These are phyloP conservation scores for Eudorina sp. DNA, from an alignment of 139 green algal species.

Conservation along the genomic window DNA sequence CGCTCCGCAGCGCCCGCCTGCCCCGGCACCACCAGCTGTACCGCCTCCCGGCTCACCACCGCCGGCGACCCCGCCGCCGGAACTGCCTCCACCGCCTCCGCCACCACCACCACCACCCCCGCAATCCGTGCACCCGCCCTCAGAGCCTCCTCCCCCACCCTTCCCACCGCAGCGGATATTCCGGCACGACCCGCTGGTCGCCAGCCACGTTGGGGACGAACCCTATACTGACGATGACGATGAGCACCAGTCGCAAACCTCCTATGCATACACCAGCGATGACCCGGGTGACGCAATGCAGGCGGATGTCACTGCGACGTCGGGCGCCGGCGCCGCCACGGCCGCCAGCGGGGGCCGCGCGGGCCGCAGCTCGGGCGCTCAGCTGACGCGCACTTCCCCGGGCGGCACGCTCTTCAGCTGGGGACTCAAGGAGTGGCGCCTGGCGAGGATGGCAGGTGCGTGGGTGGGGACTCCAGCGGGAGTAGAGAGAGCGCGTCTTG, in stretches of 20 bases:
- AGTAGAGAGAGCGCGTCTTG: too few species aligned
- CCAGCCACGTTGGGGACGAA: background rate
- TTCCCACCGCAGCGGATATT: background rate
- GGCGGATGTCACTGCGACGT: background rate
- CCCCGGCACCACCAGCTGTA: background rate
- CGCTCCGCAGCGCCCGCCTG: too few species aligned
- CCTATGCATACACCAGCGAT: slow-evolving; percentile 2
- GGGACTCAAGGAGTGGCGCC: slow-evolving; percentile 63
- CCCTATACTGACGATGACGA: background rate
- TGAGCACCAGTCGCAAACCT: background rate
- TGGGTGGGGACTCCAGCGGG: background rate
- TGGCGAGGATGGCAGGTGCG: slow-evolving; percentile 9
- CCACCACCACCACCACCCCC: background rate
- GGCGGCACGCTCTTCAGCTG: slow-evolving; percentile 66
- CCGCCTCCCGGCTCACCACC: background rate
- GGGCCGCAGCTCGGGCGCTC: slow-evolving; percentile 46
- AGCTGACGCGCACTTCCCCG: slow-evolving; percentile 28
- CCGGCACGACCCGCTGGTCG: background rate
- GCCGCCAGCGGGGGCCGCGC: background rate
- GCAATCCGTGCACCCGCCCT: background rate
- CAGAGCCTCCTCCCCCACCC: too few species aligned
- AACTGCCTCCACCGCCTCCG: background rate
- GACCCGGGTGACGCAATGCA: slow-evolving; percentile 1
- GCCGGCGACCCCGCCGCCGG: background rate
- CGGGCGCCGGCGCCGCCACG: background rate